Evolutionary conservation across 805 yeast species (phyloP), one percentile per base, ranked within the genome.

Genomic region (Ogataea glucozyma): DNA sequence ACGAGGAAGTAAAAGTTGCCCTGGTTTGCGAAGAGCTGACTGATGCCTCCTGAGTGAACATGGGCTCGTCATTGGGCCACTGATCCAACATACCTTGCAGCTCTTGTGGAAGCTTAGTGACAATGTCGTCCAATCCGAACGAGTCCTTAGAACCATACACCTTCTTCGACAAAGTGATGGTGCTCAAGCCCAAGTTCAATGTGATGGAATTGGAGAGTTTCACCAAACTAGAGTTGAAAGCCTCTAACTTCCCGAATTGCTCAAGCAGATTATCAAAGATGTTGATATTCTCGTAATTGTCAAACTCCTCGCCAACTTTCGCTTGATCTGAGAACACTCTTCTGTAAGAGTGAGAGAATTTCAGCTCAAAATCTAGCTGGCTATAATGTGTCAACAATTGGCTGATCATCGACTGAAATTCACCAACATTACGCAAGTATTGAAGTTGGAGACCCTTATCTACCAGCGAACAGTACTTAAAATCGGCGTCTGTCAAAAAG

Each of bases 401-500:
- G 10, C 48, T 47, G 17, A 69, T 26, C 72, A 68, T 66, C 12
- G 60, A 54, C 38, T 66, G 68, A 18, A 67, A 41, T 39, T 67
- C 71, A 1, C 39, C 45, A 7, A 60, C 34, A 20, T 61, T 60
- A 3, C 40, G 29, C 3, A 63, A 33, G 12, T 24, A 31, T 2
- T 20, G 24, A 5, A 44, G 44, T 4, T 24, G 32, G 2, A 13
- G 8, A 2, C 36, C 38, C 18, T 18, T 19, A 4, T 46, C 41
- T 13, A 42, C 26, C 21, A 53, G 19, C n/a, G 38, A 21, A 7
- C 16, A 26, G 17, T 19, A 40, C 6, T n/a, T 12, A 4, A 16
- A 3, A 2, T 33, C 20, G 7, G 38, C 9, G n/a, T 31, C 36
- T 23, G 22, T 39, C 12, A 39, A 11, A 22, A 44, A 48, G 30